Evolutionary conservation across 805 yeast genomes (phyloP), one percentile per base, ranked within the genome.

Genomic region (Candida insectorum): DNA sequence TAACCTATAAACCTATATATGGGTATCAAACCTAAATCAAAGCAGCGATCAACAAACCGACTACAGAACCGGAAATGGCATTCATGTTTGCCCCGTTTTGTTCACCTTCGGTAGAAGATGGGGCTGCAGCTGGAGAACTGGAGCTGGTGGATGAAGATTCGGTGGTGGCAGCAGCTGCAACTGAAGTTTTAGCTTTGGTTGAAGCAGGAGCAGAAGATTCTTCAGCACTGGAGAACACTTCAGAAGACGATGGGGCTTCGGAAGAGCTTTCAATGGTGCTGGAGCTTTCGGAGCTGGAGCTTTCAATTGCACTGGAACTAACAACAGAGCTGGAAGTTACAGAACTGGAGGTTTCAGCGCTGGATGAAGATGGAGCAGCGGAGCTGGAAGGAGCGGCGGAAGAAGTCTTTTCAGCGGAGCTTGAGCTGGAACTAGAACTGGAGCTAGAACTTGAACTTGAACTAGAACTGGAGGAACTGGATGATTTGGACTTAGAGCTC

Each of bases 11-110:
- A n/a, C n/a, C n/a, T n/a, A n/a, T n/a, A n/a, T n/a, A n/a, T n/a
- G n/a, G n/a, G n/a, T n/a, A n/a, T n/a, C n/a, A n/a, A n/a, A n/a
- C 30, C 32, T 52, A 56, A 33, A 56, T 47, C 28, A 56, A 55
- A 41, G 55, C 66, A 43, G 60, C 68, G 48, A 65, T 73, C 23
- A 60, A 52, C 16, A 67, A 48, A 32, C 70, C 72, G 37, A 58
- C 59, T 11, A 62, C 41, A 40, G 41, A 69, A 29, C 62, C 64
- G 17, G 56, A 48, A 26, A 48, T 43, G 35, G 58, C 64, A 17
- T 49, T 54, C 19, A 49, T 52, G 31, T 34, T 55, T 25, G 54
- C 45, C 58, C 44, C 54, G 44, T 37, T 52, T 41, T 45, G 47
- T 39, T 43, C 56, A 48, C 51, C 49, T 27, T 27, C 16, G 13